Base-by-base conservation (phyloP, 345 rosid genomes). In the Pseudoturritis turrita region DNA sequence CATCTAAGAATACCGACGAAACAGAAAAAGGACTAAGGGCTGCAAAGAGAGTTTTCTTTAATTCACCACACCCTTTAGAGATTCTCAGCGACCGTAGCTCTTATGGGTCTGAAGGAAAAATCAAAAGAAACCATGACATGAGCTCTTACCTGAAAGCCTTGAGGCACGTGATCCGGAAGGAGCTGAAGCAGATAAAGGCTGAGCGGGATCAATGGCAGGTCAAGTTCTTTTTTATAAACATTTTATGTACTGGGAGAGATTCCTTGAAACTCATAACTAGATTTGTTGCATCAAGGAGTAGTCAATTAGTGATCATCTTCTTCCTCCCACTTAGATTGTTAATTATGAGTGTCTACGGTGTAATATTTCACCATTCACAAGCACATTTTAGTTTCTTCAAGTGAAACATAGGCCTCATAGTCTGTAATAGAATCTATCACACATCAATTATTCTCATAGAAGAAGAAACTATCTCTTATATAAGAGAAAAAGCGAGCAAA, bases 61-160 rank as follows among this genome's bases (percentile, higher is more conserved):
- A 92, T 75, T 87, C 99, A 9, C 99, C 99, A n/a, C 99, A 96
- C 66, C 99, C 99, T 3, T 83, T 92, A 7, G 99, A 96, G 84
- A 92, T 92, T 78, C 83, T 96, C 29, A 86, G 96, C 13, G 98
- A 96, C 49, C 84, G 90, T 26, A 46, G 81, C 13, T 91, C 99
- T 18, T 96, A 96, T 56, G 99, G 97, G 43, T 82, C 96, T 0
- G 92, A 83, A 68, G 99, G 98, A 52, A 79, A 85, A 77, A 89
- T 96, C 70, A 85, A 83, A 46, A 86, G 96, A 81, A 89, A 96
- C 74, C 99, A 96, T 22, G 97, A 96, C 83, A 84, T 96, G 89
- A 86, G 80, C 64, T 90, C 98, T 11, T 96, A 96, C 78, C 73
- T 92, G 36, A 85, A 60, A 74, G 88, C 86, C 12, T 82, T 96